Conservation (phyloP, 2,329 filamentous ascomycete species). For the Chaetomium strumarium region DNA sequence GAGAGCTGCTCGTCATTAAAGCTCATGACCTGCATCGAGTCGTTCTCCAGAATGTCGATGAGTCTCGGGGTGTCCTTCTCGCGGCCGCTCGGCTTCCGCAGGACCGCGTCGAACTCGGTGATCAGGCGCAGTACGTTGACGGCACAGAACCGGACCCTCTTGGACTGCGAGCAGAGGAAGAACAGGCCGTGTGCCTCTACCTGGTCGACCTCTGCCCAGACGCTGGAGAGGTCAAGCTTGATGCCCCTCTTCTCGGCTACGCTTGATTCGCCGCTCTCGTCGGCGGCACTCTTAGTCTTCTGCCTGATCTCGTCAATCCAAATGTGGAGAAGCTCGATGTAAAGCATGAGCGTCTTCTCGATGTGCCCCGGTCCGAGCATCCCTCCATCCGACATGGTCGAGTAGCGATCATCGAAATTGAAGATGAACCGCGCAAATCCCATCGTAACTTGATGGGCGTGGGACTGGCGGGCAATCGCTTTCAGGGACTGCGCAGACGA, state of each 20-base stretch:
- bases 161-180: constrained; percentile 93
- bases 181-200: constrained; percentile 95
- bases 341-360: constrained; percentile 85
- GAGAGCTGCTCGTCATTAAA: constrained; percentile 89
- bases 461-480: constrained; percentile 86
- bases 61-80: constrained; percentile 66
- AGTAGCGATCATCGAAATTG: constrained; percentile 95
- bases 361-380: constrained; percentile 94
- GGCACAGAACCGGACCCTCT: constrained; percentile 80
- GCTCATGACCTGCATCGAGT: constrained; percentile 82
- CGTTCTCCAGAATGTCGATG: constrained; percentile 86
- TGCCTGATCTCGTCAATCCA: constrained; percentile 96
- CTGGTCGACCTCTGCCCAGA: constrained; percentile 91
- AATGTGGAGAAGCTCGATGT: constrained; percentile 88
- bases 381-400: constrained; percentile 95
- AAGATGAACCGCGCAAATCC: constrained; percentile 97
- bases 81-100: constrained; percentile 59
- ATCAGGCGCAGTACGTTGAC: constrained; percentile 89
- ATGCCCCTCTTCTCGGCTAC: constrained; percentile 64
- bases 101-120: constrained; percentile 84
- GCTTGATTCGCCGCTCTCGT: constrained; percentile 58
- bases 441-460: constrained; percentile 92
- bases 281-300: constrained; percentile 68
- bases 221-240: constrained; percentile 77
- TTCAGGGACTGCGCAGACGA: constrained; percentile 92